A percentile compares a stretch with the other conserved stretches of the same genome.
These are phyloP conservation scores for Nakazawaea sp. DNA, from an alignment of 805 yeast species.

Conservation along the genomic window DNA sequence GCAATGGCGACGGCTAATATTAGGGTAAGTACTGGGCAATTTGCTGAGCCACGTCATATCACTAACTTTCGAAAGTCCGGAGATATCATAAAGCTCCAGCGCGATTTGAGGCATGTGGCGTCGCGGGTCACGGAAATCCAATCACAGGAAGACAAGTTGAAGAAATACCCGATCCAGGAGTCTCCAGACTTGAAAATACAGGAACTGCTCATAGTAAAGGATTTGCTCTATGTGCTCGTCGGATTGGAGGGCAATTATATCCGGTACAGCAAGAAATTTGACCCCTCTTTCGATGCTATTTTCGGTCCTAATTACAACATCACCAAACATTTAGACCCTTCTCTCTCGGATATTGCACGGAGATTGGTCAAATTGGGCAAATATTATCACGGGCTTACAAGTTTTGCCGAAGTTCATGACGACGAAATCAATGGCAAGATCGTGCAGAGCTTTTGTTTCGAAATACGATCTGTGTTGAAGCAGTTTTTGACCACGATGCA, in stretches of 20 bases:
- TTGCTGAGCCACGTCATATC: no score
- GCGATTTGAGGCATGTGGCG: slow-evolving; percentile 1
- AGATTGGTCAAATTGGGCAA: slow-evolving; percentile 58
- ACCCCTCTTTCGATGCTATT: slow-evolving; percentile 38
- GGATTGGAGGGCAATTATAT: slow-evolving; percentile 79
- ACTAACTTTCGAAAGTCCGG: no score
- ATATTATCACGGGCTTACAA: slow-evolving; percentile 47
- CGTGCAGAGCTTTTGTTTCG: slow-evolving; percentile 64
- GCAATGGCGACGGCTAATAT: no score
- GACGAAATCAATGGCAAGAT: slow-evolving; percentile 57
- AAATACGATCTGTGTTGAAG: slow-evolving; percentile 40
- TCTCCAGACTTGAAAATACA: slow-evolving; percentile 47
- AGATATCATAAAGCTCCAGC: no score
- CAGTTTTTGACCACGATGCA: slow-evolving; percentile 27
- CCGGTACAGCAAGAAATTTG: slow-evolving; percentile 56
- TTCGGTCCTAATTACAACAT: slow-evolving; percentile 73
- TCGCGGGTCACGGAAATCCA: neutral
- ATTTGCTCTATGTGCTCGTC: slow-evolving; percentile 56
- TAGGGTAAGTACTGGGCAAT: no score
- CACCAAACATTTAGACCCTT: slow-evolving; percentile 64
- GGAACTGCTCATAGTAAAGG: slow-evolving; percentile 68
- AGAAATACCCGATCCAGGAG: slow-evolving; percentile 35
- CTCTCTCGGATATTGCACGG: slow-evolving; percentile 63
- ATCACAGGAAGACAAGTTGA: slow-evolving; percentile 1
- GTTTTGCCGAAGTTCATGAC: slow-evolving; percentile 58